phyloP scores from a whole-genome alignment of 139 green algal species.

The Chlorella sorokiniana region DNA sequence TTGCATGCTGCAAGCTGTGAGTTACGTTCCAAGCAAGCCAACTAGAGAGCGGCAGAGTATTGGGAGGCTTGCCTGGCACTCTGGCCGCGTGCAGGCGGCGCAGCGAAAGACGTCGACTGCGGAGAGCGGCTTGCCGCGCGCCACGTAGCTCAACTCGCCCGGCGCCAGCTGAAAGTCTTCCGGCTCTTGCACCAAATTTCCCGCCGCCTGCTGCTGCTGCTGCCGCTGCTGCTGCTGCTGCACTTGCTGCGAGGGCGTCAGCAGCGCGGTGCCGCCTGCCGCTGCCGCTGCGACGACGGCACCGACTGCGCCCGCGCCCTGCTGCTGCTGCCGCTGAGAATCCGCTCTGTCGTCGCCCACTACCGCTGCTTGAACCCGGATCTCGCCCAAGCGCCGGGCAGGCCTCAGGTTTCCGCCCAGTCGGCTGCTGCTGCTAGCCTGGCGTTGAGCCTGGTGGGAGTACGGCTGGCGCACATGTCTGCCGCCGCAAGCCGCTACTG shows the following conservation, averaged over 20 bases:
- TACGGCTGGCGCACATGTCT: neutral
- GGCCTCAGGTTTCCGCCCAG: neutral
- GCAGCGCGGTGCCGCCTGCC: neutral
- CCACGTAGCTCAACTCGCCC: constrained; percentile 20
- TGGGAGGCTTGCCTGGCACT: constrained; percentile 56
- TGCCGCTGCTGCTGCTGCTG: neutral
- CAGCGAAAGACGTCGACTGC: constrained; percentile 74
- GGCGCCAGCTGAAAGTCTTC: constrained; percentile 35
- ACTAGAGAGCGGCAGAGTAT: too few species aligned
- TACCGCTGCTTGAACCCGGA: neutral
- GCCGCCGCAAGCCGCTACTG: neutral
- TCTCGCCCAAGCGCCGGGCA: neutral
- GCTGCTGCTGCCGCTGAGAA: constrained; percentile 2
- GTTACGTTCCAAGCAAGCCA: neutral
- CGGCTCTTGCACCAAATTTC: neutral
- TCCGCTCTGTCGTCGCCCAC: neutral
- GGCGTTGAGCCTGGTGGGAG: neutral
- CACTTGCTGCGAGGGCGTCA: neutral
- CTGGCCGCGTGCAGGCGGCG: constrained; percentile 66
- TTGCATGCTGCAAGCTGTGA: neutral
- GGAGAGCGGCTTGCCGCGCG: neutral
- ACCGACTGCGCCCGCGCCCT: neutral
- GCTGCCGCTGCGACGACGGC: neutral
- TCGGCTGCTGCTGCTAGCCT: neutral
- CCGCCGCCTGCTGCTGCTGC: neutral